phyloP scores from a whole-genome alignment of 2,329 filamentous ascomycete species.

The Trichoderma lentiforme region DNA sequence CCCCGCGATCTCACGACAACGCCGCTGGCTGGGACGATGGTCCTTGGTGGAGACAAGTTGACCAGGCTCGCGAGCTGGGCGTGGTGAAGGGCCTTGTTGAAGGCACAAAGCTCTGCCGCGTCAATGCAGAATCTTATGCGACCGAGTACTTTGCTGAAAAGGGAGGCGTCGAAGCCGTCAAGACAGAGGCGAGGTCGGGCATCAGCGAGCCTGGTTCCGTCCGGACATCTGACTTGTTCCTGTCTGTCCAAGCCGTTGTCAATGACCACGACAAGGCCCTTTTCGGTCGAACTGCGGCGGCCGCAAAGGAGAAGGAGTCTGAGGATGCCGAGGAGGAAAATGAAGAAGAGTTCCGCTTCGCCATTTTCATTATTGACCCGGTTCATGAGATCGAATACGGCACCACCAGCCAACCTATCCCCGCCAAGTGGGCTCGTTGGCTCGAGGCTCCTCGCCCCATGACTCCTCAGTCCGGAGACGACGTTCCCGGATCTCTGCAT shows the following conservation, averaged over 20 bases:
- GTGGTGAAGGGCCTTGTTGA: conserved; percentile 76
- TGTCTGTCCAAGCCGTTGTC: conserved; percentile 85
- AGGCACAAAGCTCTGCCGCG: conserved; percentile 86
- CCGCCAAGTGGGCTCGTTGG: conserved; percentile 85
- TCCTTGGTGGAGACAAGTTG: conserved; percentile 86
- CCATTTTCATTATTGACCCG: conserved; percentile 79
- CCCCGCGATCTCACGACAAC: conserved; percentile 58
- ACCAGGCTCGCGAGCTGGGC: conserved; percentile 70
- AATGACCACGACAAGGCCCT: conserved; percentile 62
- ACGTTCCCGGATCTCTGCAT: conserved; percentile 38
- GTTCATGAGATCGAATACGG: conserved; percentile 87
- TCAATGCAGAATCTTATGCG: conserved; percentile 83
- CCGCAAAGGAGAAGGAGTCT: conserved; percentile 53
- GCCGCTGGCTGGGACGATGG: conserved; percentile 82
- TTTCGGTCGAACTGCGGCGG: conserved; percentile 58
- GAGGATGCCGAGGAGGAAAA: conserved; percentile 50
- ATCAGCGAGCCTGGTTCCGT: conserved; percentile 84
- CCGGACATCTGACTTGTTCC: conserved; percentile 88
- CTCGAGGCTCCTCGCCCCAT: conserved; percentile 69
- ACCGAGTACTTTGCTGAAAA: conserved; percentile 75
- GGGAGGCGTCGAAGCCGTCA: conserved; percentile 78
- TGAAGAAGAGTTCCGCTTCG: conserved; percentile 65
- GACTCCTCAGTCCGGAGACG: conserved; percentile 52
- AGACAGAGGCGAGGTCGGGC: conserved; percentile 73
- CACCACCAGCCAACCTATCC: conserved; percentile 77